phyloP scores from a whole-genome alignment of 305 asterid species.

The Withania somnifera region DNA sequence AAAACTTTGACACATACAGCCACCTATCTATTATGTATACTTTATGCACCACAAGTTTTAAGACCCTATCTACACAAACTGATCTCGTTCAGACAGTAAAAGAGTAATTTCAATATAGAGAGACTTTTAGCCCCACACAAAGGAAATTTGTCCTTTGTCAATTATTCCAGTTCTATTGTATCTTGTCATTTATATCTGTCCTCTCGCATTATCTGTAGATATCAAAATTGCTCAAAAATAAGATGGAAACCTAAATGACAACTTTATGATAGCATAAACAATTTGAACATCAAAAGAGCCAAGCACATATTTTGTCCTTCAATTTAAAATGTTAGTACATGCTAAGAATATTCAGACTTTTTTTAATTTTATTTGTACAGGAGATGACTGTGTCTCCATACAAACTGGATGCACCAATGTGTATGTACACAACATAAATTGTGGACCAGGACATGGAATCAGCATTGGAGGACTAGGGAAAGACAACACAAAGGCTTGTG shows the following conservation, averaged over 20 bases:
- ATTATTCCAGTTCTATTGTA: not conserved
- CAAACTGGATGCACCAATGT: slow-evolving; percentile 96
- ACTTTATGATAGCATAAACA: not conserved
- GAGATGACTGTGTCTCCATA: slow-evolving; percentile 91
- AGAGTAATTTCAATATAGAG: not conserved
- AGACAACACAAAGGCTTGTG: slow-evolving; percentile 85
- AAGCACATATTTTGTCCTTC: not conserved
- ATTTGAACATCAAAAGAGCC: not conserved
- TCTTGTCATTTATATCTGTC: not conserved
- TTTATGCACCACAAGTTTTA: slow-evolving; percentile 18
- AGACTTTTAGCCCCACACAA: slow-evolving; percentile 1
- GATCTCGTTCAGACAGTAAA: slow-evolving; percentile 13
- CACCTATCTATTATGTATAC: slow-evolving; percentile 9
- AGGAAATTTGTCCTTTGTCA: not conserved
- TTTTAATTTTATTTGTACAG: slow-evolving; percentile 24
- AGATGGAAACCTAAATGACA: not conserved
- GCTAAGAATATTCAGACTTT: not conserved
- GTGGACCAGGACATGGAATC: slow-evolving; percentile 99
- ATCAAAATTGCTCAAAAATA: not conserved
- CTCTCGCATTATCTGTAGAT: not conserved
- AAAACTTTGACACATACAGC: slow-evolving; percentile 19
- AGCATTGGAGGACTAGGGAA: slow-evolving; percentile 90
- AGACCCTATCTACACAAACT: slow-evolving; percentile 15
- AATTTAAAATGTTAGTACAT: not conserved
- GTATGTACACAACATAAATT: slow-evolving; percentile 60